Evolutionary conservation across 768 basidiomycete genomes (phyloP).

Genomic region (Rhodocollybia butyracea): DNA sequence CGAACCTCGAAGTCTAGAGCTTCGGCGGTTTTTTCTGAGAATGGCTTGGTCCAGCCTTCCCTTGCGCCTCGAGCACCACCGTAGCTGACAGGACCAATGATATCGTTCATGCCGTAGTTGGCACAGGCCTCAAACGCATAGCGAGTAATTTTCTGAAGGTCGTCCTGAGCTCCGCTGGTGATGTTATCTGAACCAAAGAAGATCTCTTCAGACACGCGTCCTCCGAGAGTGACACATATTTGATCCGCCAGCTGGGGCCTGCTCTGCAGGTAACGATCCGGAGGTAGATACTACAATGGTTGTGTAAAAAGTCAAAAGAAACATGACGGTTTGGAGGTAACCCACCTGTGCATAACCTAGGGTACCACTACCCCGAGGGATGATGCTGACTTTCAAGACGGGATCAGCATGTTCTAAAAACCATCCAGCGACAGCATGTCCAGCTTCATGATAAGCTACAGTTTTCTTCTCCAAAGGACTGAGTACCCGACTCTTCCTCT

Average conservation of each 20-base stretch:
- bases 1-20: conserved; percentile 89
- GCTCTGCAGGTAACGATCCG: conserved; percentile 93
- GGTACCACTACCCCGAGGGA: conserved; percentile 93
- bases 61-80: conserved; percentile 82
- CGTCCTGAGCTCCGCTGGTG: conserved; percentile 97
- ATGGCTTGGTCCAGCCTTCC: conserved; percentile 94
- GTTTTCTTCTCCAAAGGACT: conserved; percentile 97
- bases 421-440: conserved; percentile 98
- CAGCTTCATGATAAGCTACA: conserved; percentile 98
- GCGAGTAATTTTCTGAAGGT: conserved; percentile 94
- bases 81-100: conserved; percentile 95
- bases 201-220: conserved; percentile 97
- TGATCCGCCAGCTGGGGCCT: conserved; percentile 93
- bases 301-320: not conserved
- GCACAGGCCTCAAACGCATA: conserved; percentile 97
- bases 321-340: not conserved
- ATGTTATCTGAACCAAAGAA: conserved; percentile 92
- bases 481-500: conserved; percentile 91
- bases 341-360: conserved; percentile 92
- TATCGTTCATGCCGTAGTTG: conserved; percentile 95
- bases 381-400: conserved; percentile 95
- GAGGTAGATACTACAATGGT: conserved; percentile 74
- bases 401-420: conserved; percentile 97
- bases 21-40: conserved; percentile 96
- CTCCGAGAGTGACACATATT: conserved; percentile 98